Percentiles rank a stretch among this genome's conserved stretches.
phyloP scores from a whole-genome alignment of 2,329 filamentous ascomycete species.

The Colletotrichum tanaceti region DNA sequence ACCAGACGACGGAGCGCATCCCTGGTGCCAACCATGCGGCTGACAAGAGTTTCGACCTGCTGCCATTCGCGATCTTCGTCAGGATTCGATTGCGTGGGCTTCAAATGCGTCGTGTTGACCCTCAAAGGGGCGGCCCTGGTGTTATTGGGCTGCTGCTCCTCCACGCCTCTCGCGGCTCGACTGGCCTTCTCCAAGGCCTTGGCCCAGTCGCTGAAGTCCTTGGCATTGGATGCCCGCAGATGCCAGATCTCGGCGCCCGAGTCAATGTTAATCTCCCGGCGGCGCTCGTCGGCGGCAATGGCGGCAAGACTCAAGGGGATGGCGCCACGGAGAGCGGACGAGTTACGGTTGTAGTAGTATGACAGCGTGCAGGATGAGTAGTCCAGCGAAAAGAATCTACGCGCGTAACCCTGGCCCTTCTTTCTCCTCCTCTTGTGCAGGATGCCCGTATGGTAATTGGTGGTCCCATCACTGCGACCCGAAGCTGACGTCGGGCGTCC shows the following conservation, averaged over 20 bases:
- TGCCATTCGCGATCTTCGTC: constrained; percentile 87
- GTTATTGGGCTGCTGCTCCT: constrained; percentile 40
- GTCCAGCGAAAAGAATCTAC: constrained; percentile 95
- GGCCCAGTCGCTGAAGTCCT: constrained; percentile 91
- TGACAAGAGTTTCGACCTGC: constrained; percentile 85
- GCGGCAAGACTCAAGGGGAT: constrained; percentile 93
- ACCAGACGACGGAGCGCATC: constrained; percentile 89
- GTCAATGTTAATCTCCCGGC: constrained; percentile 94
- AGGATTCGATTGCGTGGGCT: constrained; percentile 50
- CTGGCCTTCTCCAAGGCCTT: constrained; percentile 86
- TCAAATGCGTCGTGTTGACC: constrained; percentile 45
- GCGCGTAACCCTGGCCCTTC: constrained; percentile 91
- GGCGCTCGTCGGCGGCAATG: constrained; percentile 87
- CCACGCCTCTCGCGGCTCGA: constrained; percentile 68
- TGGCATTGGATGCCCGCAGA: constrained; percentile 81
- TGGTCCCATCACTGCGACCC: constrained; percentile 61
- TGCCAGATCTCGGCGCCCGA: constrained; percentile 98
- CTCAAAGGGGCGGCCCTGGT: constrained; percentile 44
- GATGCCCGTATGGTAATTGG: constrained; percentile 82
- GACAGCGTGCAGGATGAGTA: constrained; percentile 94
- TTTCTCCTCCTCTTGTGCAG: constrained; percentile 92
- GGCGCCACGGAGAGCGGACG: constrained; percentile 89
- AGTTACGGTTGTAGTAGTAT: constrained; percentile 95
- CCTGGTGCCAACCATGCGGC: constrained; percentile 85
- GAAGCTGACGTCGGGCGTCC: constrained; percentile 62